These are phyloP conservation scores for Cytospora piceae DNA, from an alignment of 2,329 filamentous ascomycete genomes.

Conservation along the genomic window DNA sequence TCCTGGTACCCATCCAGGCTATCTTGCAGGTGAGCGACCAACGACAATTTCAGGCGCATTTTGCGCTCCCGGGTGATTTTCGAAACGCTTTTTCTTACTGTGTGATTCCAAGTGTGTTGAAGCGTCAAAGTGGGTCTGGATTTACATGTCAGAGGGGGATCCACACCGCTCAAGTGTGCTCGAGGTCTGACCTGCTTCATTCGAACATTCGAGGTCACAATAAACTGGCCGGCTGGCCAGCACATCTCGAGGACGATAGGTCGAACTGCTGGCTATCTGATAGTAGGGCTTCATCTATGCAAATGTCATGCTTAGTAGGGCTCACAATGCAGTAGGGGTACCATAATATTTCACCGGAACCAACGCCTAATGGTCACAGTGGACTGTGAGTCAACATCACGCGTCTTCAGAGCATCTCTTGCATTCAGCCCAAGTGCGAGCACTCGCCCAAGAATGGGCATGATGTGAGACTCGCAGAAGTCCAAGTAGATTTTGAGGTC, in stretches of 20 bases:
- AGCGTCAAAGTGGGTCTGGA: background rate
- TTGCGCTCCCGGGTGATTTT: slow-evolving; percentile 10
- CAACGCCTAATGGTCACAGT: background rate
- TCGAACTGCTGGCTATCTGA: background rate
- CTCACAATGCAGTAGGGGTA: background rate
- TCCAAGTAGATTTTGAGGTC: too few relatives aligned
- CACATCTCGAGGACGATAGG: background rate
- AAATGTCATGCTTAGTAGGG: background rate
- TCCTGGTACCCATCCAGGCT: background rate
- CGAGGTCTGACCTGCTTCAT: background rate
- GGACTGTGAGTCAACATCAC: background rate
- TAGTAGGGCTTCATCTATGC: background rate
- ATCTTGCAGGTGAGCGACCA: slow-evolving; percentile 20
- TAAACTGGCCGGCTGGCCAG: background rate
- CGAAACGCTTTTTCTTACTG: background rate
- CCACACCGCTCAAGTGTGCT: background rate
- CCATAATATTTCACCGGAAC: background rate
- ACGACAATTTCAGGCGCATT: slow-evolving; percentile 16
- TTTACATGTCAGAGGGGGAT: slow-evolving; percentile 2
- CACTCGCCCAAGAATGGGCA: too few relatives aligned
- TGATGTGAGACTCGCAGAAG: background rate
- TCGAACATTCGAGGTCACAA: background rate
- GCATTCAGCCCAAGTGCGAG: background rate
- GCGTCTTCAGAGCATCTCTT: background rate
- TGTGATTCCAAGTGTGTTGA: background rate